These are phyloP conservation scores for Cystobasidium pallidum DNA, from an alignment of 1,284 basidiomycete species.

Conservation along the genomic window DNA sequence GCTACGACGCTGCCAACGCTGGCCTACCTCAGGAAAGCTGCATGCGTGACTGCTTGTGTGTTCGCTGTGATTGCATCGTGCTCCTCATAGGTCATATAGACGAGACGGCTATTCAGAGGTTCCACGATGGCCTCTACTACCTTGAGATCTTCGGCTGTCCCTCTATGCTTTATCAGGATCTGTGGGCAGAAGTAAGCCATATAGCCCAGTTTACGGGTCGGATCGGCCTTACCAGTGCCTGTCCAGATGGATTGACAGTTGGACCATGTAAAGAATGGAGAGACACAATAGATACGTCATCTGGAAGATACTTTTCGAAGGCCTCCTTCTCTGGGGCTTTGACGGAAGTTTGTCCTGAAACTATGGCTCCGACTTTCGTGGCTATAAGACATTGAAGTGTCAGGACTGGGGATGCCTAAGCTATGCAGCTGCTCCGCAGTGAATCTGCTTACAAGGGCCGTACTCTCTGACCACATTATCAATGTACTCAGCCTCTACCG, in stretches of 20 bases:
- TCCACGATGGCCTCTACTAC: conserved; percentile 83
- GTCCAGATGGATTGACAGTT: conserved; percentile 83
- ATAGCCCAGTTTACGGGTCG: neutral
- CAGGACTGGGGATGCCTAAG: neutral
- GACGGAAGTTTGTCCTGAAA: conserved; percentile 93
- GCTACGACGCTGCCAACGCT: no score
- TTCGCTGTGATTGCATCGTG: conserved; percentile 96
- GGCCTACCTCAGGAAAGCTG: conserved; percentile 86
- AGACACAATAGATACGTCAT: conserved; percentile 85
- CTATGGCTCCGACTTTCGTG: conserved; percentile 88
- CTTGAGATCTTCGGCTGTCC: conserved; percentile 69
- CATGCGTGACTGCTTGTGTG: conserved; percentile 96
- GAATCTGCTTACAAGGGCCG: conserved; percentile 74
- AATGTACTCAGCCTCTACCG: conserved; percentile 91
- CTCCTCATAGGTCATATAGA: conserved; percentile 91
- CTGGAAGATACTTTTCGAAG: conserved; percentile 85
- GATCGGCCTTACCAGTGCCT: conserved; percentile 72
- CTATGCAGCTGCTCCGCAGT: neutral
- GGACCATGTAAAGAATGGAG: conserved; percentile 95
- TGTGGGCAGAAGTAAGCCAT: conserved; percentile 54
- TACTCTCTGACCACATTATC: conserved; percentile 80
- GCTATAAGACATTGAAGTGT: conserved; percentile 61
- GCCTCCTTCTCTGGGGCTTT: conserved; percentile 91
- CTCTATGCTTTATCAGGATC: conserved; percentile 89
- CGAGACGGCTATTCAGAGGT: conserved; percentile 82